Evolutionary conservation across 495 filamentous ascomycete species (phyloP), one percentile per base, ranked within the genome.

Genomic region (Choiromyces venosus): DNA sequence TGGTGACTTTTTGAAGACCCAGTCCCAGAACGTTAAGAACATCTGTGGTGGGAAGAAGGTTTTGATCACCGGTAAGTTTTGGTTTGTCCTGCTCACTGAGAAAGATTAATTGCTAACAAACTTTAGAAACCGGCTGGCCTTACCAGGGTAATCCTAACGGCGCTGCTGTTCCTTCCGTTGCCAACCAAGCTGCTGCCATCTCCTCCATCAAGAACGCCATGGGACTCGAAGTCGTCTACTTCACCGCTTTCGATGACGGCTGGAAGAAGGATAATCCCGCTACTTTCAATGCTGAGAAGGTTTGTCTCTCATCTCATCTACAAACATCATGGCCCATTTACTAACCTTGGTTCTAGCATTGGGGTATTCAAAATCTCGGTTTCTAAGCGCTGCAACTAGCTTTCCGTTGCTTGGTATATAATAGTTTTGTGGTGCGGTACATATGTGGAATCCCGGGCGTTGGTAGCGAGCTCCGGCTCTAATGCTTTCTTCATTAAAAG

Each of bases 101-200:
- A 10, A 37, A 39, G 29, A 37, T 14, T 6, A 25, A 18, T 61
- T 68, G 18, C 67, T 78, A 38, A 78, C 36, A 74, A 52, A 38
- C 10, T 36, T 92, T 89, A 5, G 93, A 97, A 83, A 88, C 89
- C 2, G 93, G 93, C n/a, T 97, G 93, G 93, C 93, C 93, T 29
- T 84, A 83, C 73, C 77, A 85, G 65, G 93, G 93, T 4, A 72
- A 84, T 5, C 69, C 87, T 14, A 93, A 94, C 76, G 86, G 87
- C 0, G 71, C 74, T 33, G 92, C 91, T 36, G 85, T 92, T 1
- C 90, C 92, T 0, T 87, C 88, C 7, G 72, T 78, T 21, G 82
- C 84, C 21, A 88, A 93, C 65, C 93, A 97, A 78, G 67, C 81
- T 1, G 78, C 77, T 18, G 93, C 93, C 8, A 79, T 96, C 64